These are phyloP conservation scores for Rhodomyrtus tomentosa DNA, from an alignment of 345 rosid genomes.

Conservation along the genomic window DNA sequence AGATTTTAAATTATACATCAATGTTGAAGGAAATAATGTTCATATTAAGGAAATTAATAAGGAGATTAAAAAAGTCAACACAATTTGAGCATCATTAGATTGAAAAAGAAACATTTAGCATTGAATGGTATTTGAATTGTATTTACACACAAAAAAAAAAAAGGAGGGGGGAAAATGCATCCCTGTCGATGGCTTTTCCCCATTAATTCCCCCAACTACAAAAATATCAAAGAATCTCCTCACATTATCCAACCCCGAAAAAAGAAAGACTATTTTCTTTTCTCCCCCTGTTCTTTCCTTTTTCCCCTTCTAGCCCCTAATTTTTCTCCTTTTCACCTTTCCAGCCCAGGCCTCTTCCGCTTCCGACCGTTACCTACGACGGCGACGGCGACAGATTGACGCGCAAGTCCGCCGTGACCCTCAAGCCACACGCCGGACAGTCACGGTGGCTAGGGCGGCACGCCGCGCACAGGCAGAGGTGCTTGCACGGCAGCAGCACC, in stretches of 20 bases:
- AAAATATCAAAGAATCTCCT: neutral
- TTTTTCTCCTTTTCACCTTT: neutral
- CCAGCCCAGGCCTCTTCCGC: neutral
- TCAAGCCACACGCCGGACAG: too few species aligned
- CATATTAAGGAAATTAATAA: too few species aligned
- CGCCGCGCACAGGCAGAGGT: slow-evolving; percentile 45
- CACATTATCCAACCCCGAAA: neutral
- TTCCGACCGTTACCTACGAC: neutral
- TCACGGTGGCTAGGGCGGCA: too few species aligned
- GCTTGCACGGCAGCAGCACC: slow-evolving; percentile 81
- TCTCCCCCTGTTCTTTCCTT: neutral
- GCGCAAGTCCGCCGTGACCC: slow-evolving; percentile 43
- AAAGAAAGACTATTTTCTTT: neutral
- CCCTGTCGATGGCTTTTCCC: neutral
- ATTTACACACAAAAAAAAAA: neutral
- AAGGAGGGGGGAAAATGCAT: neutral
- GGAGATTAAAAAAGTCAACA: too few species aligned
- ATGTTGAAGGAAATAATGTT: too few species aligned
- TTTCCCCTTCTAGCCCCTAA: neutral
- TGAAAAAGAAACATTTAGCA: neutral
- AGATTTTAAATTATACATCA: too few species aligned
- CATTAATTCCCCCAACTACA: neutral
- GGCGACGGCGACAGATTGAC: slow-evolving; percentile 31
- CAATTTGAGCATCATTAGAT: neutral
- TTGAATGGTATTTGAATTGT: too few species aligned